Percentiles rank a stretch among this genome's conserved stretches.
These are phyloP conservation scores for Trametes gibbosa DNA, from an alignment of 768 basidiomycete genomes.

Conservation along the genomic window DNA sequence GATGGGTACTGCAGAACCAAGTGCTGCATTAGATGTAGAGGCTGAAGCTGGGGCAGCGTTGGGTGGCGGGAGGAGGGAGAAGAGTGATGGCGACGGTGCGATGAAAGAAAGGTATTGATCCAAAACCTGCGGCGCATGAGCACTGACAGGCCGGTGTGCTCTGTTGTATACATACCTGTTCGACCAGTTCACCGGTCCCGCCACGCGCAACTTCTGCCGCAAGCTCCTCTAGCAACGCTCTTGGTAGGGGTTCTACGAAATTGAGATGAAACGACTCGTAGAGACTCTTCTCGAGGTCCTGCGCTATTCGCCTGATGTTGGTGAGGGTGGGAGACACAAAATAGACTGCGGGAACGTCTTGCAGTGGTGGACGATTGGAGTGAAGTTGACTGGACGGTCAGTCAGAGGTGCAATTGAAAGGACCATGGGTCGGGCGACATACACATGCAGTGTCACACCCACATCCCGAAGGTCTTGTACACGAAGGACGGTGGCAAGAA, in stretches of 20 bases:
- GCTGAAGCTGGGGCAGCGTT: conserved; percentile 35
- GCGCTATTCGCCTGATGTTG: conserved; percentile 88
- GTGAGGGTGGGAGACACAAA: conserved; percentile 87
- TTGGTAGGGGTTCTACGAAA: conserved; percentile 89
- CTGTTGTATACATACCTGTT: conserved; percentile 54
- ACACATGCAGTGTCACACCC: conserved; percentile 98
- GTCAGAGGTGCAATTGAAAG: not conserved
- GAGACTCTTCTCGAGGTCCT: conserved; percentile 84
- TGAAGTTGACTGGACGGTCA: conserved; percentile 78
- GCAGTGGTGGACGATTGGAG: conserved; percentile 79
- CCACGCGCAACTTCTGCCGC: conserved; percentile 84
- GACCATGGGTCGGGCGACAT: conserved; percentile 32
- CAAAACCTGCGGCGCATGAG: conserved; percentile 55
- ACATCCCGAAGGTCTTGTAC: conserved; percentile 97
- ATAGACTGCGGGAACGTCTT: conserved; percentile 96
- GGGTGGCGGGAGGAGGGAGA: conserved; percentile 77
- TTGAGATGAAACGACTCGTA: conserved; percentile 95
- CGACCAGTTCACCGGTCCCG: conserved; percentile 76
- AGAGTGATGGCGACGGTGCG: conserved; percentile 86
- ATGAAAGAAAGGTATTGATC: conserved; percentile 99
- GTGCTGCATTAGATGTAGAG: conserved; percentile 33
- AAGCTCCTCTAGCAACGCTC: conserved; percentile 89
- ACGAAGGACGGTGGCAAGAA: conserved; percentile 90
- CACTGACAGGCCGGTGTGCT: conserved; percentile 35
- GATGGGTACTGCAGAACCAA: conserved; percentile 33